phyloP scores from a whole-genome alignment of 108 stramenopile genomes.

The Phaeodactylum tricornutum region DNA sequence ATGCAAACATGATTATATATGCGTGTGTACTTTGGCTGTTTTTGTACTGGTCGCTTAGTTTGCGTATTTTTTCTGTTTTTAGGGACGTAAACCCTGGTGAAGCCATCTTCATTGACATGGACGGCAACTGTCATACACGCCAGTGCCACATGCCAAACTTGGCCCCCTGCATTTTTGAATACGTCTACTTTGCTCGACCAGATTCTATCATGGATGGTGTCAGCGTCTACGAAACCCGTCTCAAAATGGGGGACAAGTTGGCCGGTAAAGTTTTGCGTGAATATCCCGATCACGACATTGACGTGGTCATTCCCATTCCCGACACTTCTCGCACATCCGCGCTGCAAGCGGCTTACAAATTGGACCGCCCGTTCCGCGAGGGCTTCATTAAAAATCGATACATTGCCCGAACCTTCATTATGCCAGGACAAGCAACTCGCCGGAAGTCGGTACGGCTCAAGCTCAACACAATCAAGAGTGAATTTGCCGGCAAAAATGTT shows the following conservation, averaged over 20 bases:
- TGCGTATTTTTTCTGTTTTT: background rate
- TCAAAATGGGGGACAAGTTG: conserved; percentile 96
- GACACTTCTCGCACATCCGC: conserved; percentile 94
- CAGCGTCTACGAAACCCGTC: conserved; percentile 91
- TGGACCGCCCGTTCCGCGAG: conserved; percentile 89
- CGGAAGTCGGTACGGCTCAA: conserved; percentile 97
- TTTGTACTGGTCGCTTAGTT: background rate
- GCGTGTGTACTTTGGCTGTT: background rate
- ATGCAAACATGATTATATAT: background rate
- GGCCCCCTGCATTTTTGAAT: conserved; percentile 97
- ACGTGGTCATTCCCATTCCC: conserved; percentile 98
- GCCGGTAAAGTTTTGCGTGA: conserved; percentile 70
- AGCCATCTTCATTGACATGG: conserved; percentile 82
- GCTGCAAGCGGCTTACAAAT: conserved; percentile 81
- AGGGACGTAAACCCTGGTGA: conserved; percentile 93
- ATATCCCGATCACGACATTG: conserved; percentile 92
- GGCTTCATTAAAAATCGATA: conserved; percentile 99
- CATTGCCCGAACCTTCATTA: conserved; percentile 99
- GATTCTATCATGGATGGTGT: conserved; percentile 98
- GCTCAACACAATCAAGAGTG: conserved; percentile 94
- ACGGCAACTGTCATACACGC: conserved; percentile 65
- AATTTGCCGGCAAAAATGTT: conserved; percentile 86
- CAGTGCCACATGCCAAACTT: conserved; percentile 36
- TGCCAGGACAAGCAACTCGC: conserved; percentile 95
- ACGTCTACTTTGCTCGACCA: conserved; percentile 99